Conservation (phyloP, 2,329 filamentous ascomycete genomes). For the Curvularia hawaiiensis region DNA sequence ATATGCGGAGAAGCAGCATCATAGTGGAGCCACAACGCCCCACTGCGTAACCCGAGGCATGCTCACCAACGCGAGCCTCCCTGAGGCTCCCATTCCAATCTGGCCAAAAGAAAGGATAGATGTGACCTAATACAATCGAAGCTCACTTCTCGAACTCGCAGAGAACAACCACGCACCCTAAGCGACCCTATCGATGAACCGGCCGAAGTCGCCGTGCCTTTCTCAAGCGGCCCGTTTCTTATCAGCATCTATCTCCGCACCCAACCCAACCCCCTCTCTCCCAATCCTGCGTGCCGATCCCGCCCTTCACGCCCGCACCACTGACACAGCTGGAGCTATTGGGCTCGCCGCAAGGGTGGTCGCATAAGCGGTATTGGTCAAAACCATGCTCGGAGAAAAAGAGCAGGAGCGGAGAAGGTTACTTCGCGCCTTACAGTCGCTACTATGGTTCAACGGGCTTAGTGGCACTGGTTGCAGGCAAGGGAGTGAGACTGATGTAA, state of each 20-base stretch:
- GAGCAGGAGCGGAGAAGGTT: conserved; percentile 20
- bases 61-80: not conserved
- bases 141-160: not conserved
- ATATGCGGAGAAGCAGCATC: not conserved
- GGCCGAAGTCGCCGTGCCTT: conserved; percentile 8
- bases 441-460: not conserved
- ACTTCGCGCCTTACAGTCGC: conserved; percentile 14
- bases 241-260: conserved; percentile 14
- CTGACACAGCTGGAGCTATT: not conserved
- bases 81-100: not conserved
- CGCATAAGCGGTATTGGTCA: conserved; percentile 14
- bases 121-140: not conserved
- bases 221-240: conserved; percentile 15
- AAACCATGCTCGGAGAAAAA: not conserved
- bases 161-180: not conserved
- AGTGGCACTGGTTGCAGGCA: not conserved
- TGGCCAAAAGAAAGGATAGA: not conserved
- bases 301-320: conserved; percentile 19
- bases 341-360: not conserved
- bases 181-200: not conserved
- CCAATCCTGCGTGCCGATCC: conserved; percentile 13
- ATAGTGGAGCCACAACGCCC: not conserved
- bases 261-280: conserved; percentile 2
- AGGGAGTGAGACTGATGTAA: conserved; percentile 19
- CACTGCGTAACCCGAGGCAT: not conserved